Conservation (phyloP, 208 protist genomes). For the Crithidia mellificae region DNA sequence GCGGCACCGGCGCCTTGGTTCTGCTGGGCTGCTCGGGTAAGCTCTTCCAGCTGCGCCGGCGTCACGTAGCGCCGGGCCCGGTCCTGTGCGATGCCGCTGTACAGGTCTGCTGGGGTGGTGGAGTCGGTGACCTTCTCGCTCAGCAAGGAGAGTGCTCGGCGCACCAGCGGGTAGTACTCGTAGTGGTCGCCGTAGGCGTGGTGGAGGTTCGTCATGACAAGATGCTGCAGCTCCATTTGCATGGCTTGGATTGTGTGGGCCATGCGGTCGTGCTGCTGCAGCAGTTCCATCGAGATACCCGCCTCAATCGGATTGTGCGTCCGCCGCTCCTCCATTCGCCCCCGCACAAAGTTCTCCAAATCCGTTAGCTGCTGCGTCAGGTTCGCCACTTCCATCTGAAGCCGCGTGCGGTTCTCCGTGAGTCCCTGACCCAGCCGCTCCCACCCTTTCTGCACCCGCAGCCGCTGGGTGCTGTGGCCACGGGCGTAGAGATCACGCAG, state of each 20-base stretch:
- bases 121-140: conserved; percentile 22
- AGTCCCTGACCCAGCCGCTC: conserved; percentile 51
- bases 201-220: conserved; percentile 36
- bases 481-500: conserved; percentile 34
- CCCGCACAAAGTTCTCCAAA: conserved; percentile 29
- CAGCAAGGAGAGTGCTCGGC: conserved; percentile 11
- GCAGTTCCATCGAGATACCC: conserved; percentile 41
- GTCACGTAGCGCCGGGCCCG: conserved; percentile 13
- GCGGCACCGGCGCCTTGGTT: not conserved
- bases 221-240: conserved; percentile 35
- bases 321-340: conserved; percentile 33
- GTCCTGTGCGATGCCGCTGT: conserved; percentile 1
- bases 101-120: conserved; percentile 6
- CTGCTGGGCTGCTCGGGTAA: conserved; percentile 8
- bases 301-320: conserved; percentile 40
- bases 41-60: conserved; percentile 10
- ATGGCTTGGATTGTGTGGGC: conserved; percentile 13
- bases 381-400: conserved; percentile 33
- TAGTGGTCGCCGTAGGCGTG: conserved; percentile 66
- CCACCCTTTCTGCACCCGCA: conserved; percentile 55
- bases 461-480: conserved; percentile 43
- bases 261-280: conserved; percentile 37
- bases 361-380: conserved; percentile 26
- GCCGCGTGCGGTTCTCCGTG: conserved; percentile 27
- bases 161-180: conserved; percentile 70